Base-by-base conservation (phyloP, 192 early-diverging fungal species). In the Podila epicladia region DNA sequence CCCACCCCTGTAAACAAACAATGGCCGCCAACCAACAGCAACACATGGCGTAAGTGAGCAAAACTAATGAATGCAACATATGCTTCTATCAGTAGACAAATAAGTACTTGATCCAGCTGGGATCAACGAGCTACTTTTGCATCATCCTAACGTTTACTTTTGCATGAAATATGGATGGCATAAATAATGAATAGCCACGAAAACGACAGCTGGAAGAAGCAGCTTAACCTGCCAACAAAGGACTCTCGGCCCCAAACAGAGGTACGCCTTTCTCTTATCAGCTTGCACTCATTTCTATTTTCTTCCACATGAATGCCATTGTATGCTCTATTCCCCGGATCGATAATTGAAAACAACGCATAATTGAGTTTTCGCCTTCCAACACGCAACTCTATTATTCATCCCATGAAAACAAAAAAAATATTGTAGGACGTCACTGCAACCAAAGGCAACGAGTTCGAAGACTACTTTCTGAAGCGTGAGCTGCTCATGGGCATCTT, bases 401-500 rank as follows among this genome's bases (percentile, higher is more conserved):
- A 61, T 61, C 59, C 31, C 26, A 22, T 22, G 26, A 65, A 29
- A 66, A 29, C 1, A 37, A 37, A 33, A 37, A 37, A 11, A 37
- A n/a, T n/a, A n/a, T n/a, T 37, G 22, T 61, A 87, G 85, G 97
- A 98, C 85, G 97, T 98, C 57, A 95, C 94, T 26, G 91, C 91
- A 24, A 99, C 98, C 65, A 99, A 99, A 86, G 98, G 98, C 64
- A 99, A 99, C 84, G 96, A 98, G 75, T 99, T 99, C 83, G 97
- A 99, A 84, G 98, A 99, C 85, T 99, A 97, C 84, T 97, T 94
- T 85, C 87, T 99, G 57, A 98, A 97, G 84, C 92, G 97, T 53
- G 95, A 97, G 82, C 88, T 99, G 60, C 85, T 97, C 58, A 99
- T 99, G 98, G 98, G 97, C 31, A 97, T 99, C 76, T 98, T 97